Base-by-base conservation (phyloP, 2,329 filamentous ascomycete genomes). In the Didymella arachidicola region DNA sequence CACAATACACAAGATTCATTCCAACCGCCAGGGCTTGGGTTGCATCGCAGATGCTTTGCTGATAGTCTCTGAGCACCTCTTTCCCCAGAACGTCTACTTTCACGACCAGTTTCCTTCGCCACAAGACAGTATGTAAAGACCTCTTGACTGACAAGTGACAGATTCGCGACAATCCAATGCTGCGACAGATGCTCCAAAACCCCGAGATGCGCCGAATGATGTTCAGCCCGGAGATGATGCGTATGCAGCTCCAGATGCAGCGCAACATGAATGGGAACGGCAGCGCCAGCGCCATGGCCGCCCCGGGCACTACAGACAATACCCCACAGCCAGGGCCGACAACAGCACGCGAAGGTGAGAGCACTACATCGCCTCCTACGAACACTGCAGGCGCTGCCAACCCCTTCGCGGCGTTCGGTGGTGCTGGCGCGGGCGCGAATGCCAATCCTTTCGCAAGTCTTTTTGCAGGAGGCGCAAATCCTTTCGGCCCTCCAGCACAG, bases 141-240 rank as follows among this genome's bases (percentile, higher is more conserved):
- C 10, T 16, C 2, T 12, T 39, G n/a, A 19, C 64, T 73, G 52
- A 73, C 60, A 12, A 48, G 27, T 32, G 41, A 43, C 36, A 74
- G 72, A 93, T 99, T 69, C 87, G 95, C 69, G 87, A 90, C 72
- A 97, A 97, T 74, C 95, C 95, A 2, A 89, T 92, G 84, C 91
- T 91, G 22, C 87, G 93, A 67, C 87, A 96, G 72, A 89, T 97
- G 78, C 86, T 99, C 70, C 89, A 92, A 60, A 95, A 93, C 25
- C 93, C 93, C 0, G 86, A 93, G 63, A 93, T 98, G 79, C 87
- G 95, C 70, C 85, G 90, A 50, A 95, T 98, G 90, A 89, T 99
- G 84, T 94, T 92, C 62, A 93, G 96, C 73, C 95, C 95, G 4
- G 87, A 92, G 43, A 87, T 92, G 68, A 86, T 99, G 64, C 84